Evolutionary conservation across 345 rosid genomes (phyloP), one percentile per base, ranked within the genome.

Genomic region (Mercurialis annua): DNA sequence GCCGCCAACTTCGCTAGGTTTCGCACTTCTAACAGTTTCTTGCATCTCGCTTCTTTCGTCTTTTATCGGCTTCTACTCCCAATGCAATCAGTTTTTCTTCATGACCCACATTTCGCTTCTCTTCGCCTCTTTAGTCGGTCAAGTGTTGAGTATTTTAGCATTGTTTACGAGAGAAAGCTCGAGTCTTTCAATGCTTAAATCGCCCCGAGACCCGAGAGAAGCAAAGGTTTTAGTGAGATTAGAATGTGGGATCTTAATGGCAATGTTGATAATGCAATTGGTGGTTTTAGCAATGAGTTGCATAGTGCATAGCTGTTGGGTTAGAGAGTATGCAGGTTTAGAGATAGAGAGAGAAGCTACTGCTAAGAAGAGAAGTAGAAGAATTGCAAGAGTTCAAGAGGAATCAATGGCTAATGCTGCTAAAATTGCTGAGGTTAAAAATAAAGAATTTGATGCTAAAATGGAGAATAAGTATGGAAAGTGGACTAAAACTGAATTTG

Each of bases 211-310:
- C 65, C 77, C 83, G 0, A 84, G 52, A 57, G 91, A 86, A 76
- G 83, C 87, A 1, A 88, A 82, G 76, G 30, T 86, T 12, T 70
- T 88, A 75, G 85, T 77, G 78, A 86, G 94, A 70, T 53, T 83
- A 58, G 90, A 86, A 59, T 86, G 89, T 59, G 89, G 86, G 80
- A 49, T 81, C 26, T 67, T 84, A 66, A 81, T 80, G 89, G 86
- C 82, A 9, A 82, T 86, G 89, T 2, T 77, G 61, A 50, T 80
- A 24, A 59, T 83, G 66, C 89, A 86, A 67, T 8, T 71, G 66
- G 57, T 68, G 62, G 89, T 80, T 29, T 62, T 88, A 65, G 81
- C 54, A n/a, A 14, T 82, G 80, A 78, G 80, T 61, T 84, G 86
- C 64, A 71, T 54, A 24, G 77, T 84, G 34, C 83, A 84, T 18